Evolutionary conservation across 805 yeast genomes (phyloP).

Genomic region (Saccharomycopsis capsularis): DNA sequence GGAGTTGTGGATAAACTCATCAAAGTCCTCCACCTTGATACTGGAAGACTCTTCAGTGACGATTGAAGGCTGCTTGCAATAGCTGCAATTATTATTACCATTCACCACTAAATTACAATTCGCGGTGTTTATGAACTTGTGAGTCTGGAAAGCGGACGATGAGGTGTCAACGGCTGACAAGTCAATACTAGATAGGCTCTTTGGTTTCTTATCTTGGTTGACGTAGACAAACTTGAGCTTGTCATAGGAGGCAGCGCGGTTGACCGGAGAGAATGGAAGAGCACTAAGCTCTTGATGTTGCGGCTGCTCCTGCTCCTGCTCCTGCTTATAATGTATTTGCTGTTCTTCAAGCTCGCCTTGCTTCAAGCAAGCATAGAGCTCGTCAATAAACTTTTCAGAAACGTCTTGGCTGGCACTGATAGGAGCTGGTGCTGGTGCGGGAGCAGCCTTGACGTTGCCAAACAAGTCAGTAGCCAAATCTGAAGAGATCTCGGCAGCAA

Average conservation of each 20-base stretch:
- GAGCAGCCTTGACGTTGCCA: not conserved
- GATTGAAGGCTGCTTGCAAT: not conserved
- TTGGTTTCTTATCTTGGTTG: not conserved
- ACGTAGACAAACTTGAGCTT: not conserved
- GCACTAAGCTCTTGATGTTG: no score
- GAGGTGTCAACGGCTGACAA: not conserved
- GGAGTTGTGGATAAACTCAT: not conserved
- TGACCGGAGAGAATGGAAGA: not conserved
- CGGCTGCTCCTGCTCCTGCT: not conserved
- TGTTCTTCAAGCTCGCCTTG: not conserved
- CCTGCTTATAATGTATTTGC: no score
- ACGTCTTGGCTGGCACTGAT: not conserved
- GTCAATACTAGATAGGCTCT: not conserved
- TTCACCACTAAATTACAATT: conserved; percentile 7
- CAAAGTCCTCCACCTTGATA: not conserved
- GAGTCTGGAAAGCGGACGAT: conserved; percentile 1
- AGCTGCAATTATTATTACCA: not conserved
- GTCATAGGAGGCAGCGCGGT: not conserved
- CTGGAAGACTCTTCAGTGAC: not conserved
- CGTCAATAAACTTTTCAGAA: conserved; percentile 3
- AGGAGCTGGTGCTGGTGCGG: not conserved
- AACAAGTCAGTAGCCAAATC: not conserved
- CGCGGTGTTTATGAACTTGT: conserved; percentile 7
- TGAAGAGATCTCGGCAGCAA: not conserved
- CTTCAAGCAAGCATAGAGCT: not conserved